Evolutionary conservation across 2,329 filamentous ascomycete genomes (phyloP).

Genomic region (Hypoxylon sp.): DNA sequence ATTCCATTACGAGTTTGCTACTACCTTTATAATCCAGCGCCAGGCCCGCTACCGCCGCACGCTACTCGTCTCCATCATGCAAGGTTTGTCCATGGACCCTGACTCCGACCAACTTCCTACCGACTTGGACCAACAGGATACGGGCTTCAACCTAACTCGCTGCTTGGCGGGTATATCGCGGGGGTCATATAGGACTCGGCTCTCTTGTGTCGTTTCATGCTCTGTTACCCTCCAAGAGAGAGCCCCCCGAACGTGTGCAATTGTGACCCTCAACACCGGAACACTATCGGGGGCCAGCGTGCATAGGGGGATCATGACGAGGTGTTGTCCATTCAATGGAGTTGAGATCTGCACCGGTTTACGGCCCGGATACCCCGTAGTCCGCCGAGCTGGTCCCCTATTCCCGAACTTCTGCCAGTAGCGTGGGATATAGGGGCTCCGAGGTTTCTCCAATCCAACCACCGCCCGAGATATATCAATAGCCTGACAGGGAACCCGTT

Average conservation of each 20-base stretch:
- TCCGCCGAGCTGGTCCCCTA: conserved; percentile 3
- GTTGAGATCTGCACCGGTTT: conserved; percentile 43
- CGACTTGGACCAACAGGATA: conserved; percentile 19
- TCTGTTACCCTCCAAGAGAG: conserved; percentile 28
- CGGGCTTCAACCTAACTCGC: conserved; percentile 9
- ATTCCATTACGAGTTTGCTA: conserved; percentile 19
- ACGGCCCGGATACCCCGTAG: conserved; percentile 37
- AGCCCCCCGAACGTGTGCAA: conserved; percentile 28
- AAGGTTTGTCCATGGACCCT: conserved; percentile 24
- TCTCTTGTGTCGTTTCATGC: conserved; percentile 26
- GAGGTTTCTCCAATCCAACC: conserved; percentile 45
- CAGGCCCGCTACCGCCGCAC: conserved; percentile 33
- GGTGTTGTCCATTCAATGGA: conserved; percentile 28
- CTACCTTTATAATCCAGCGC: conserved; percentile 33
- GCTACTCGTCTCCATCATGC: conserved; percentile 21
- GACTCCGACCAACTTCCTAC: conserved; percentile 7
- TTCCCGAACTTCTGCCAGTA: conserved; percentile 45
- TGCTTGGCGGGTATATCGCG: conserved; percentile 38
- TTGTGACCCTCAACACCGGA: conserved; percentile 43
- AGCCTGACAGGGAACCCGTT: background rate
- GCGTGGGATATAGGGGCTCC: conserved; percentile 32
- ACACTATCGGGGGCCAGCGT: conserved; percentile 25
- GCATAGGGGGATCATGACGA: conserved; percentile 24
- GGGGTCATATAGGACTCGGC: conserved; percentile 26
- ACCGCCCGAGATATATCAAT: background rate